Evolutionary conservation across 768 basidiomycete species (phyloP), one percentile per base, ranked within the genome.

Genomic region (Multifurca ochricompacta): DNA sequence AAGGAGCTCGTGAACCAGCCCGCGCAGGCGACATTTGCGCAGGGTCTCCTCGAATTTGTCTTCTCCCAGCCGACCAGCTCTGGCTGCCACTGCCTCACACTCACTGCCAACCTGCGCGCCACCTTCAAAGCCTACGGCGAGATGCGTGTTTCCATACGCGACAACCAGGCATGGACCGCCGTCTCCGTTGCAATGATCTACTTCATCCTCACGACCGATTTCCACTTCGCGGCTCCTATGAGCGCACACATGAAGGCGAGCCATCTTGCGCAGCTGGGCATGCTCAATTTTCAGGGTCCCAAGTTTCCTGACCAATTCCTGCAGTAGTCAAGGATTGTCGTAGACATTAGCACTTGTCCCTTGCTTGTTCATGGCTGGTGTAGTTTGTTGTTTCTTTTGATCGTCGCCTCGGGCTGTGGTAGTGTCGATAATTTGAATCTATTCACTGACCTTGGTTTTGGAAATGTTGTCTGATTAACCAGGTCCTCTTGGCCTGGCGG

Each of bases 1-100:
- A 23, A 44, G 25, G 42, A 36, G n/a, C 51, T 52, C 51, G n/a
- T 25, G 34, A 44, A 44, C 9, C 34, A 53, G 14, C 27, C 51
- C 2, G 28, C 14, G 18, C 35, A 53, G 16, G 43, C 23, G 6
- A 16, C 19, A 16, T 30, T 46, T 31, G 43, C 51, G 18, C 51
- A 19, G 27, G 27, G 35, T 16, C 51, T 49, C 16, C 25, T 25
- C 10, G 36, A 39, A 11, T 7, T 9, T 34, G 35, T 49, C 36
- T n/a, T 47, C 21, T 19, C 14, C 31, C 32, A 34, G 14, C 32
- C 32, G 21, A 47, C 8, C 48, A 19, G 35, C n/a, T 30, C 31
- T 13, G 44, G 44, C n/a, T 45, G 44, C 19, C 30, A 25, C 44
- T 45, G 44, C 30, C 18, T 45, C 27, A 45, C 16, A 6, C 19